These are phyloP conservation scores for Datura wrightii DNA, from an alignment of 257 asterid species.

Conservation along the genomic window DNA sequence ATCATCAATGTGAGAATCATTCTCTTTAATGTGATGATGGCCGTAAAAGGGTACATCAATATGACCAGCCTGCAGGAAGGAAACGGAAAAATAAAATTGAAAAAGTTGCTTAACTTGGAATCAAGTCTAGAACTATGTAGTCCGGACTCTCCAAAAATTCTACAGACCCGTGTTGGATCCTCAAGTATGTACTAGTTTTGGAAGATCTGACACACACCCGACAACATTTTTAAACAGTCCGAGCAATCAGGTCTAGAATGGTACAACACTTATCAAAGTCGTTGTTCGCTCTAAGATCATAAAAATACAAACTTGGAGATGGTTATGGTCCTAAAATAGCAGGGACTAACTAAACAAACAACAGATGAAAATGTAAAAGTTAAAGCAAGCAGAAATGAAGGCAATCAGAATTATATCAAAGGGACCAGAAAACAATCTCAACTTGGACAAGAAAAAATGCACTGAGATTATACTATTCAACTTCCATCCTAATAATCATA, in stretches of 20 bases:
- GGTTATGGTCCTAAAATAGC: conserved; percentile 12
- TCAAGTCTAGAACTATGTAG: neutral
- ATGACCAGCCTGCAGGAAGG: conserved; percentile 45
- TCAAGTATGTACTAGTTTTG: neutral
- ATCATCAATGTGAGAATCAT: conserved; percentile 42
- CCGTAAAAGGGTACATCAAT: conserved; percentile 46
- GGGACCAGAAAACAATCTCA: conserved; percentile 2
- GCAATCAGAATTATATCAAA: neutral
- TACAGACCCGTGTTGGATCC: neutral
- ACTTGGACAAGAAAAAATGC: neutral
- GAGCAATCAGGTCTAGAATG: neutral
- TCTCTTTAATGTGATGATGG: conserved; percentile 42
- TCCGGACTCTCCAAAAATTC: neutral
- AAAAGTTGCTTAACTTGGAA: neutral
- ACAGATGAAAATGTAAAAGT: neutral
- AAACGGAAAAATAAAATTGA: neutral
- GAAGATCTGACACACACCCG: neutral
- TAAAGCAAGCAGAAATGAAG: conserved; percentile 3
- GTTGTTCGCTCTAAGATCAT: neutral
- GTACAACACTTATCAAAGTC: neutral
- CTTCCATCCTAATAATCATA: neutral
- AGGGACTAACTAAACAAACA: neutral
- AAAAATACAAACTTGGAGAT: neutral
- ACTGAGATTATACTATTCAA: neutral
- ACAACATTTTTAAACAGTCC: neutral